Base-by-base conservation (phyloP, 768 basidiomycete species). In the Lactarius quietus region DNA sequence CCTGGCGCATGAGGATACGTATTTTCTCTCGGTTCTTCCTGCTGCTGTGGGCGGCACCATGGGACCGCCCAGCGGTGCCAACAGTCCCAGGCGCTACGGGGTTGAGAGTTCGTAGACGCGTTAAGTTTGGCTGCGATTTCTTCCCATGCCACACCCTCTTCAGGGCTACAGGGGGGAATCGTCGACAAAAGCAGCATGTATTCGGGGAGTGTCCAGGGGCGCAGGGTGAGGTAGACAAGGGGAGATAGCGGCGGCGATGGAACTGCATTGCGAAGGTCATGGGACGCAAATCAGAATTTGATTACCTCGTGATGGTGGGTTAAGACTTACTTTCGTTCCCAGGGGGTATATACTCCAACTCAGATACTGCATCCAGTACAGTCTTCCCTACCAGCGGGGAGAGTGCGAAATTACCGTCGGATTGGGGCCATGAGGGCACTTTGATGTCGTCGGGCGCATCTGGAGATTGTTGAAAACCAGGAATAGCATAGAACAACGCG, bases 21-120 rank as follows among this genome's bases (percentile, higher is more conserved):
- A 28, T 57, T 48, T 33, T 52, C 43, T 18, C 48, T 59, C n/a
- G 43, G 35, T 23, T 48, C 38, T 23, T 39, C 28, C 20, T 41
- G 15, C 3, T 33, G 41, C 35, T 57, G 54, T 26, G 51, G 41
- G 14, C 62, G 51, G 29, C 57, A 65, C 69, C 69, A 70, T 14
- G 69, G 63, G n/a, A 70, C 67, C 6, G 48, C 33, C 69, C 67
- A 70, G 28, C 69, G 69, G 18, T 70, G 69, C 69, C 69, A 70
- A 39, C 69, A 70, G 54, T 70, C 69, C 69, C 69, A 70, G 26
- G 67, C 59, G 52, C 56, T 62, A 26, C 68, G 66, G 17, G 38
- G 28, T 23, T 45, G 48, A 17, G 59, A 52, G 29, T 29, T 63
- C 17, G 58, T 53, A 39, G 20, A 29, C 3, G 38, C 53, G 35